Percentiles rank a stretch among this genome's conserved stretches.
These are phyloP conservation scores for Tolypocladium paradoxum DNA, from an alignment of 2,329 filamentous ascomycete species.

Conservation along the genomic window DNA sequence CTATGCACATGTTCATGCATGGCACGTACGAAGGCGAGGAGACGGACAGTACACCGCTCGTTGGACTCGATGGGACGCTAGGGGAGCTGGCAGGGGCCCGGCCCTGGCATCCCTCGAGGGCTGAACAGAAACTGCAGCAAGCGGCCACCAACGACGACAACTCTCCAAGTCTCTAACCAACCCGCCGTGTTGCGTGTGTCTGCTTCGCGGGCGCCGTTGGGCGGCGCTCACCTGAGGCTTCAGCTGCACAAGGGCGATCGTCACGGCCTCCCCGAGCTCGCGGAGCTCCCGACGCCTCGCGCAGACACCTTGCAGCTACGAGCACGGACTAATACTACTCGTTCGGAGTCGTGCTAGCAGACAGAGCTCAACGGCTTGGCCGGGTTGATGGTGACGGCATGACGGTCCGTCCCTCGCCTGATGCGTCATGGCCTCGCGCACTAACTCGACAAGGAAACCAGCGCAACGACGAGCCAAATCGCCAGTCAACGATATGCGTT, in stretches of 20 bases:
- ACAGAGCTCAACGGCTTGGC: background rate
- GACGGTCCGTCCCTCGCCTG: background rate
- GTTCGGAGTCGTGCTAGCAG: too few relatives aligned
- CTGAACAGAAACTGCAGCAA: background rate
- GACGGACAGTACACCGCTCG: constrained; percentile 1
- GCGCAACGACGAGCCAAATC: background rate
- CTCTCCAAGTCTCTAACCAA: too few relatives aligned
- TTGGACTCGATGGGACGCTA: background rate
- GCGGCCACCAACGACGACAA: background rate
- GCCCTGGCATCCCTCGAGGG: background rate
- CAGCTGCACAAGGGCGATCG: background rate
- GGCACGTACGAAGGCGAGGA: background rate
- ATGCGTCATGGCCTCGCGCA: background rate
- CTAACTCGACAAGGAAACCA: background rate
- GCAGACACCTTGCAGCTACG: too few relatives aligned
- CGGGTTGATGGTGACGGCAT: background rate
- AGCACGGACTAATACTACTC: too few relatives aligned
- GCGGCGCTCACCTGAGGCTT: background rate
- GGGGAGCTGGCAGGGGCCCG: background rate
- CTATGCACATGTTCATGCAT: constrained; percentile 1
- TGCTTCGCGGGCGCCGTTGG: background rate
- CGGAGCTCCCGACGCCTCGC: background rate
- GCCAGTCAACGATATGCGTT: background rate
- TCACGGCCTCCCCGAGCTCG: background rate
- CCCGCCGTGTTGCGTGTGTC: background rate